Evolutionary conservation across 192 early-diverging fungal genomes (phyloP), one percentile per base, ranked within the genome.

Genomic region (Rhizophagus clarus): DNA sequence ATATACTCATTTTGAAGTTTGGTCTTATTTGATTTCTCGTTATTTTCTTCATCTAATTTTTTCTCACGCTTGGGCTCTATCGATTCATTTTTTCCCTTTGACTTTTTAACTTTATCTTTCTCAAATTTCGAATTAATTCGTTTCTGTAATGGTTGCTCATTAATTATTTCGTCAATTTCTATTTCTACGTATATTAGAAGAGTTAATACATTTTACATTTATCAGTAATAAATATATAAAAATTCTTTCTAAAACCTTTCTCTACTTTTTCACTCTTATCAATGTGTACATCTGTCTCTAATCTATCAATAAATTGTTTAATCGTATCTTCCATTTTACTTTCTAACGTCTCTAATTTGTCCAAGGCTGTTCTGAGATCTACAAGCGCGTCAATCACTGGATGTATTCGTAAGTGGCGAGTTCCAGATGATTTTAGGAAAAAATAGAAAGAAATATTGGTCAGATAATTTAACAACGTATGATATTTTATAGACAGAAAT

Each of bases 391-490:
- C 89, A 72, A 95, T 92, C n/a, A 96, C 94, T 15, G 96, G 97
- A 82, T 98, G 97, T 61, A 90, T 85, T 31, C 88, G 91, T 31
- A 95, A 81, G 63, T 92, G 83, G 51, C 76, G 62, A 64, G 88
- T 81, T 83, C 29, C 71, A 79, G 84, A 87, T 66, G 88, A 86
- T 88, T 93, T 89, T 79, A 95, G 74, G 2, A 89, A 90, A 73
- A 98, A 87, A 81, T 95, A 96, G 77, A 96, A 97, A 8, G 96
- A 89, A 77, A 97, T 88, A 82, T 98, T 98, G 80, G 92, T 94
- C 77, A 97, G 83, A 79, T 97, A 97, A 77, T 91, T 90, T 82
- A 93, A 87, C 29, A 94, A 62, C 4, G 79, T 85, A 73, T 83
- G 82, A 63, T 87, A 80, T 66, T 87, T 87, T 71, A 85, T 51